Evolutionary conservation across 2,329 filamentous ascomycete species (phyloP).

Genomic region (Chaetothyriales sp.): DNA sequence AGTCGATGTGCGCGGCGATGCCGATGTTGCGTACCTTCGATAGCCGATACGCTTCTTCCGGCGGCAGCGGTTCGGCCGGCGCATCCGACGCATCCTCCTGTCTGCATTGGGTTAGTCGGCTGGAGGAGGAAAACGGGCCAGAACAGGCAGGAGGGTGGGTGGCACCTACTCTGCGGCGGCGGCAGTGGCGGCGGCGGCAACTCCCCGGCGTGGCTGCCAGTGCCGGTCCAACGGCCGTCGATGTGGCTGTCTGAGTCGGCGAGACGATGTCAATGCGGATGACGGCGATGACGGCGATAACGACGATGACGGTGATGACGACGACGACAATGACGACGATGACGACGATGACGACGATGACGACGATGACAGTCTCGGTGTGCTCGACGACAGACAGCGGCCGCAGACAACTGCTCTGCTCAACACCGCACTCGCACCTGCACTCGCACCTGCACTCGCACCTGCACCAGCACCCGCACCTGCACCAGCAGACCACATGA

Average conservation of each 20-base stretch:
- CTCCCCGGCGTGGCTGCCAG: constrained; percentile 31
- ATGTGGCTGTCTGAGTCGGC: neutral
- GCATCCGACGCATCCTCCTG: constrained; percentile 46
- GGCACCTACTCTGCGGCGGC: constrained; percentile 27
- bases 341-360: neutral
- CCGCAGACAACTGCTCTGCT: neutral
- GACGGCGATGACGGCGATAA: too few relatives aligned
- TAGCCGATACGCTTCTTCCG: constrained; percentile 64
- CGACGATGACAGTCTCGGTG: neutral
- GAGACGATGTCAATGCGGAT: neutral
- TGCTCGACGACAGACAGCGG: neutral
- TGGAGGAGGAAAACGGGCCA: neutral
- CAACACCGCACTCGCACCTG: too few relatives aligned
- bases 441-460: too few relatives aligned
- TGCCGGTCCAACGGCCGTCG: constrained; percentile 22
- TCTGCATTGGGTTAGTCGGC: constrained; percentile 19
- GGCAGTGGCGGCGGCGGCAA: constrained; percentile 31
- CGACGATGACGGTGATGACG: neutral
- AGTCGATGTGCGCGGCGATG: constrained; percentile 98
- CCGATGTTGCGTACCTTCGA: constrained; percentile 87
- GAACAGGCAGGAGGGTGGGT: too few relatives aligned
- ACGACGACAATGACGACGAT: too few relatives aligned
- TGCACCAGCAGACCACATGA: constrained; percentile 21
- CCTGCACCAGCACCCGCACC: too few relatives aligned
- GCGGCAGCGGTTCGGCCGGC: constrained; percentile 67